phyloP scores from a whole-genome alignment of 352 stramenopile genomes.

The Phytopythium mirpurense region DNA sequence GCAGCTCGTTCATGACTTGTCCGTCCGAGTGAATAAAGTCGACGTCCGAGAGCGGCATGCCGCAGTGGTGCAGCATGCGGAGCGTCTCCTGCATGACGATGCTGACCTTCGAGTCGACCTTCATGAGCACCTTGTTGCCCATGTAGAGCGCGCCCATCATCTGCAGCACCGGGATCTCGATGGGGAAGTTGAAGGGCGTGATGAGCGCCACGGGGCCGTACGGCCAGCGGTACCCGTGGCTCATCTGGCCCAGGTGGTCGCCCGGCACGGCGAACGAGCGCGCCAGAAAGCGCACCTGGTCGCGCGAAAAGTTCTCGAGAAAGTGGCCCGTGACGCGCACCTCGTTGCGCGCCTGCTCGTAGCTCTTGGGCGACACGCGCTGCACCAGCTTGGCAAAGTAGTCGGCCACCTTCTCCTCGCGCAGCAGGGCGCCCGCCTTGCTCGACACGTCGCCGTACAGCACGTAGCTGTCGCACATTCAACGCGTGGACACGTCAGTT shows the following conservation, averaged over 20 bases:
- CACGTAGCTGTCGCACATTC: no score
- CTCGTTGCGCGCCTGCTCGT: slow-evolving; percentile 91
- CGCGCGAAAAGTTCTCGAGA: slow-evolving; percentile 96
- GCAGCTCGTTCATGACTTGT: slow-evolving; percentile 92
- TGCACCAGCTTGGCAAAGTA: slow-evolving; percentile 96
- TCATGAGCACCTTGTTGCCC: slow-evolving; percentile 97
- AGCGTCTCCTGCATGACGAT: slow-evolving; percentile 98
- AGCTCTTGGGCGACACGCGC: slow-evolving; percentile 96
- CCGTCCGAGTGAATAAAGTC: slow-evolving; percentile 97
- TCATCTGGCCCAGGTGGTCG: slow-evolving; percentile 95
- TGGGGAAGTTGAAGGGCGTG: slow-evolving; percentile 98
- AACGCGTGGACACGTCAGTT: no score
- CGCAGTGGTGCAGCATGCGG: slow-evolving; percentile 93
- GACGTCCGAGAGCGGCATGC: slow-evolving; percentile 93
- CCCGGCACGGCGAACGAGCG: slow-evolving; percentile 94
- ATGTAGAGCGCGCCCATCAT: slow-evolving; percentile 98
- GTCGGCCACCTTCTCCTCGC: slow-evolving; percentile 88
- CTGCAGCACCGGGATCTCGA: slow-evolving; percentile 98
- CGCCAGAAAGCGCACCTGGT: slow-evolving; percentile 96
- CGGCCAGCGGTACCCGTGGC: slow-evolving; percentile 94
- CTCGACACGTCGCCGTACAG: slow-evolving; percentile 78
- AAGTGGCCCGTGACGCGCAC: slow-evolving; percentile 94
- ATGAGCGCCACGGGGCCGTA: slow-evolving; percentile 95
- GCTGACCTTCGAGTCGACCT: slow-evolving; percentile 93
- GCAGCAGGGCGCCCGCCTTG: slow-evolving; percentile 78